Base-by-base conservation (phyloP, 176 grass and related monocot species). In the Pharus latifolius region DNA sequence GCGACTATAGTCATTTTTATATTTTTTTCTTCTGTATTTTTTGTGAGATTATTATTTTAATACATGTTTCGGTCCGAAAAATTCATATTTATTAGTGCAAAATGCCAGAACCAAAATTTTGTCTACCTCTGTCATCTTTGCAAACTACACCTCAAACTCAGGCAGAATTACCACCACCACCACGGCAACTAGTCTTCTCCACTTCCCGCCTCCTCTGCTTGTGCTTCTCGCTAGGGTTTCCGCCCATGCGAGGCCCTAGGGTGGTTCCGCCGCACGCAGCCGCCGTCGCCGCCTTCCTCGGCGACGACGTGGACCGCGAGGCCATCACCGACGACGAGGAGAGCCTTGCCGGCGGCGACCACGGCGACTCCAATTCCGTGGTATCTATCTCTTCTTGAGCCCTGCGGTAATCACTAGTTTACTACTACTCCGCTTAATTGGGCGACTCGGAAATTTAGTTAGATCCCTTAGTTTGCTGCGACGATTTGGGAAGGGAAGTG, bases 311-410 rank as follows among this genome's bases (percentile, higher is more conserved):
- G n/a, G 82, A 85, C 54, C 85, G 69, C 11, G 85, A 85, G 63
- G 72, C 29, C 65, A 68, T 68, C 65, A 68, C 72, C 52, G 42
- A 74, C 52, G 80, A 78, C 26, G 90, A 86, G 67, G 85, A 80
- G 57, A 93, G 90, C 78, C 63, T 93, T 40, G 82, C 82, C 32
- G 73, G 77, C 48, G 87, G 51, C 19, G 58, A 38, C 32, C 62
- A 62, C 13, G 88, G 78, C 51, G 90, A 92, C 51, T 93, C 90
- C 18, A 88, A 79, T 74, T 93, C 90, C 32, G 90, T 88, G 81
- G 81, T 87, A 67, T 53, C 60, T 41, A 34, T 1, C 55, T 55
- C 32, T 19, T 64, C 74, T 67, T 56, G 13, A 4, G 44, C 40
- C 17, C 34, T 50, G n/a, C n/a, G n/a, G n/a, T n/a, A n/a, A n/a